A percentile compares a stretch with the other conserved stretches of the same genome.
Conservation (phyloP, 805 yeast genomes). For the Phaffomyces antillensis region DNA sequence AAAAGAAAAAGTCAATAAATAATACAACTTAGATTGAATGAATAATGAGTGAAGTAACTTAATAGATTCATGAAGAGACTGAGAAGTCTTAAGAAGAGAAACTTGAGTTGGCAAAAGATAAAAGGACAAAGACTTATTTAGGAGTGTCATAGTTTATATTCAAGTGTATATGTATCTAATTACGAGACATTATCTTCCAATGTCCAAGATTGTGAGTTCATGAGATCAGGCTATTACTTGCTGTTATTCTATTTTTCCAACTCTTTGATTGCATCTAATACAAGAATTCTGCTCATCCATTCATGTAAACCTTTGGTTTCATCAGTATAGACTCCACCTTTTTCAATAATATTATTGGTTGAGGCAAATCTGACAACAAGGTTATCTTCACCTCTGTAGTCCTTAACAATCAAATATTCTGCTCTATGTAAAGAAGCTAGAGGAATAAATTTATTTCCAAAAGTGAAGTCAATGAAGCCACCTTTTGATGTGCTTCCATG, state of each 20-base stretch:
- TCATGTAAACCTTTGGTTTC: conserved; percentile 20
- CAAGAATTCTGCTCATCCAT: conserved; percentile 22
- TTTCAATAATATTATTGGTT: conserved; percentile 3
- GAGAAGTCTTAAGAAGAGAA: no score
- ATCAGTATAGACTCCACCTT: conserved; percentile 10
- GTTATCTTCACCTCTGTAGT: conserved; percentile 7
- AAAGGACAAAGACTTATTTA: no score
- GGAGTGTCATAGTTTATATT: no score
- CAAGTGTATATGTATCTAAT: no score
- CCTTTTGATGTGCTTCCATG: conserved; percentile 15
- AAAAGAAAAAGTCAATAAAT: no score
- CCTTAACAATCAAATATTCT: conserved; percentile 14
- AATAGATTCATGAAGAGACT: no score
- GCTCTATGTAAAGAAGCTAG: conserved; percentile 14
- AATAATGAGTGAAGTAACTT: no score
- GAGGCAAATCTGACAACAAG: conserved; percentile 19
- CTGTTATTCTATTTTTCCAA: conserved; percentile 1
- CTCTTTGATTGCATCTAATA: conserved; percentile 16
- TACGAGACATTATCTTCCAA: no score
- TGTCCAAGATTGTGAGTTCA: no score
- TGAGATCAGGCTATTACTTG: no score
- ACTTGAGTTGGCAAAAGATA: no score
- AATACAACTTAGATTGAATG: no score
- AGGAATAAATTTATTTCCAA: conserved; percentile 14
- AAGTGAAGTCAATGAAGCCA: conserved; percentile 15